Conservation (phyloP, 2,329 filamentous ascomycete genomes). For the Leptoxyphium fumago region DNA sequence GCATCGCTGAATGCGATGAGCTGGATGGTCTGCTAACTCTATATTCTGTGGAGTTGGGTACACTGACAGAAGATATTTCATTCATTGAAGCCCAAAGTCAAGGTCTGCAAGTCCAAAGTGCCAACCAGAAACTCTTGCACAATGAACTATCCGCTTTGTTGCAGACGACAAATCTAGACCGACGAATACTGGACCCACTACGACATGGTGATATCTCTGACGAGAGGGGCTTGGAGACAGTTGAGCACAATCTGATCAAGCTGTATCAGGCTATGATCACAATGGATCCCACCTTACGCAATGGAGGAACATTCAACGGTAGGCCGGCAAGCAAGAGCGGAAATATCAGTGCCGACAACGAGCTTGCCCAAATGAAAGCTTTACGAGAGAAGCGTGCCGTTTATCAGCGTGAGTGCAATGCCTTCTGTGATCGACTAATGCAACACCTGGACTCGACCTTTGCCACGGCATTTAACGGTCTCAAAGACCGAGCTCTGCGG, state of each 20-base stretch:
- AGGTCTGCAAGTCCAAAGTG: slow-evolving; percentile 89
- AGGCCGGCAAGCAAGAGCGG: slow-evolving; percentile 34
- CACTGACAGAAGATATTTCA: slow-evolving; percentile 84
- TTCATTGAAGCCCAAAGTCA: slow-evolving; percentile 97
- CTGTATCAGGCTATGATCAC: slow-evolving; percentile 88
- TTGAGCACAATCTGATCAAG: slow-evolving; percentile 62
- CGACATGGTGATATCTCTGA: slow-evolving; percentile 59
- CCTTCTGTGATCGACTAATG: slow-evolving; percentile 66
- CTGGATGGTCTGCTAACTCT: slow-evolving; percentile 85
- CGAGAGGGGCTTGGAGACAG: slow-evolving; percentile 54
- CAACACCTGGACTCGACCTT: slow-evolving; percentile 75
- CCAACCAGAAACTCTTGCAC: slow-evolving; percentile 88
- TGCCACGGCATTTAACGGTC: slow-evolving; percentile 50
- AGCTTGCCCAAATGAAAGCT: slow-evolving; percentile 72
- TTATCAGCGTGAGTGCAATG: slow-evolving; percentile 60
- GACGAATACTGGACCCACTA: slow-evolving; percentile 58
- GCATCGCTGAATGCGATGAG: slow-evolving; percentile 92
- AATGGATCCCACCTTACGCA: slow-evolving; percentile 68
- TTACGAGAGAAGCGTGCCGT: slow-evolving; percentile 88
- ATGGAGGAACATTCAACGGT: slow-evolving; percentile 29
- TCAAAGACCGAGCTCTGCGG: slow-evolving; percentile 24
- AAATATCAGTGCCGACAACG: slow-evolving; percentile 50
- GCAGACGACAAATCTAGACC: slow-evolving; percentile 77
- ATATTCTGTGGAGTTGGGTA: slow-evolving; percentile 88
- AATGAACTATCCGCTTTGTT: slow-evolving; percentile 81